A percentile compares a stretch with the other conserved stretches of the same genome.
These are phyloP conservation scores for Friedmanniomyces simplex DNA, from an alignment of 495 filamentous ascomycete genomes.

Conservation along the genomic window DNA sequence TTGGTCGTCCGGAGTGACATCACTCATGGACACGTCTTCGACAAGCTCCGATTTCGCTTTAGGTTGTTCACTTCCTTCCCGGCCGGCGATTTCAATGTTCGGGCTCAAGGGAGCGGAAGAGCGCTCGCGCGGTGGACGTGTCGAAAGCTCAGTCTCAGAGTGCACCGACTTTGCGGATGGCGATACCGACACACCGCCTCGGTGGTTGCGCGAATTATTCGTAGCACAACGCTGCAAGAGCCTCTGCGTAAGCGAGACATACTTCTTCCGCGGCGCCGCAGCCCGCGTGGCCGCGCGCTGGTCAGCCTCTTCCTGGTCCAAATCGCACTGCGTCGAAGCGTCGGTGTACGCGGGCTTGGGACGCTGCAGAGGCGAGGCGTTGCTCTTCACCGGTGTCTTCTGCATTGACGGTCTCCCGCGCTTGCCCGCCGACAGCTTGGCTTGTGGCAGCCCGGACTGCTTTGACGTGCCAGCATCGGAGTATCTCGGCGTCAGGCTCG, in stretches of 20 bases:
- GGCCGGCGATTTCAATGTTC: neutral
- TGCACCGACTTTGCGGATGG: neutral
- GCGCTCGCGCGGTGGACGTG: neutral
- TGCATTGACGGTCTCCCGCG: neutral
- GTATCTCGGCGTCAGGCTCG: neutral
- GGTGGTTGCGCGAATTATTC: slow-evolving; percentile 3
- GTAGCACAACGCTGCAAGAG: slow-evolving; percentile 12
- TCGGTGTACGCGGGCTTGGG: slow-evolving; percentile 7
- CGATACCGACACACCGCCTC: neutral
- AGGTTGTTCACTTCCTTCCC: neutral
- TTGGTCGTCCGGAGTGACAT: neutral
- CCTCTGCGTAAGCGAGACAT: slow-evolving; percentile 5
- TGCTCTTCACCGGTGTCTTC: slow-evolving; percentile 1
- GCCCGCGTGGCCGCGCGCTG: neutral
- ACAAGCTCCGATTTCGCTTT: neutral
- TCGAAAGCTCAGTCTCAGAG: neutral
- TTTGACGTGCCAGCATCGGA: slow-evolving; percentile 21
- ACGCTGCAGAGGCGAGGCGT: neutral
- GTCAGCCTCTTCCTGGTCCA: slow-evolving; percentile 12
- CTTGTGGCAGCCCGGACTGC: slow-evolving; percentile 25
- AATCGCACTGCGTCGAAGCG: slow-evolving; percentile 14
- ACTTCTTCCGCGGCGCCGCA: neutral
- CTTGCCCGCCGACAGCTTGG: slow-evolving; percentile 2
- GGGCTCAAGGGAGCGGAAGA: neutral
- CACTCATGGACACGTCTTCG: neutral